Evolutionary conservation across 192 early-diverging fungal species (phyloP).

Genomic region (Umbelopsis ramanniana): DNA sequence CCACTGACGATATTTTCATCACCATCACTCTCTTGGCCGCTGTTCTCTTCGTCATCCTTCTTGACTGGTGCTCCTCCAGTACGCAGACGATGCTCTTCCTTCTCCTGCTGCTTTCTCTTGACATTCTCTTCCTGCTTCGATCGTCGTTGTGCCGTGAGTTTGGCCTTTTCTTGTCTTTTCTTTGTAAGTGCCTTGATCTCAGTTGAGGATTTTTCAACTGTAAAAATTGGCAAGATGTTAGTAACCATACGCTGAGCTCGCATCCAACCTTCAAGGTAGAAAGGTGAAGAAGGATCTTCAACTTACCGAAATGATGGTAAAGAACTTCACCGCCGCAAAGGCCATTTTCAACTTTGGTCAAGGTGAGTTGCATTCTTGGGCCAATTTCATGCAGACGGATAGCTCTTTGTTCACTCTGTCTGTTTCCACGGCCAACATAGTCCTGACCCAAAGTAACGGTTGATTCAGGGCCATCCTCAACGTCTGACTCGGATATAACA

Average conservation of each 20-base stretch:
- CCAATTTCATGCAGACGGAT: conserved; percentile 89
- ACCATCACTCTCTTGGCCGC: conserved; percentile 25
- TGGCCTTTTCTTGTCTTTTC: conserved; percentile 61
- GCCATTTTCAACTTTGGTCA: conserved; percentile 90
- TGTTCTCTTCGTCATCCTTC: conserved; percentile 1
- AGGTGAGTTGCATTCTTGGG: conserved; percentile 82
- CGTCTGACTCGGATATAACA: conserved; percentile 86
- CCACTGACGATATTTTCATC: conserved; percentile 44
- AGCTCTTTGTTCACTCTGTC: conserved; percentile 78
- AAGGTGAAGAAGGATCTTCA: background rate
- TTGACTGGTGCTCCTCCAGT: conserved; percentile 43
- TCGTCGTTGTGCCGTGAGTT: conserved; percentile 71
- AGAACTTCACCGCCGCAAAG: conserved; percentile 93
- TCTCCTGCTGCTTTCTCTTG: conserved; percentile 69
- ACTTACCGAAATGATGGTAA: conserved; percentile 81
- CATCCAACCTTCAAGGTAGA: background rate
- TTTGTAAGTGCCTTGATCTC: conserved; percentile 71
- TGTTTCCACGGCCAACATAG: conserved; percentile 77
- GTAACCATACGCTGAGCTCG: background rate
- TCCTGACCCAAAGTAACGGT: conserved; percentile 84
- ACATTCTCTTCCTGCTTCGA: conserved; percentile 87
- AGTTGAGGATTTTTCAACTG: conserved; percentile 72
- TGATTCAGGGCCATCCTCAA: conserved; percentile 89
- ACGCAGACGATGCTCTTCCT: conserved; percentile 56
- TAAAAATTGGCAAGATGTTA: background rate